Percentiles rank a stretch among this genome's conserved stretches.
Evolutionary conservation across 139 green algal genomes (phyloP).

Genomic region (Chlorella sp.): DNA sequence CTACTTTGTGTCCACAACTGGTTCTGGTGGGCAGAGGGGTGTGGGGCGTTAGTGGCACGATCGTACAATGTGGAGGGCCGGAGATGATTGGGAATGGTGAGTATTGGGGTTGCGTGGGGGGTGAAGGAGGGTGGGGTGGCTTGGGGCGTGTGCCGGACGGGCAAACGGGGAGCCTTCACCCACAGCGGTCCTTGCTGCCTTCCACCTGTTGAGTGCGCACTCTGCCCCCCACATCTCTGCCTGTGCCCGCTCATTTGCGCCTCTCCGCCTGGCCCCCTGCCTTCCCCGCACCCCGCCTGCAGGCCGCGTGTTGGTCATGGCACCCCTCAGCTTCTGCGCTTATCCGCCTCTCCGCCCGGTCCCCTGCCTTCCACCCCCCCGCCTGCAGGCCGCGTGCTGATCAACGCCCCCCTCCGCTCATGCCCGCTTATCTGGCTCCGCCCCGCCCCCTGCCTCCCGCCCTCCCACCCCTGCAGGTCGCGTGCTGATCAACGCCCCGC

Average conservation of each 20-base stretch:
- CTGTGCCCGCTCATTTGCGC: too few species aligned
- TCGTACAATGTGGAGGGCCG: not conserved
- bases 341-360: not conserved
- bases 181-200: too few species aligned
- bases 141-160: not conserved
- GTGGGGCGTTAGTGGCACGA: not conserved
- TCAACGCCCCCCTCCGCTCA: conserved; percentile 53
- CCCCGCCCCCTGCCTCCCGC: not conserved
- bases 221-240: too few species aligned
- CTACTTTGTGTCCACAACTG: conserved; percentile 53
- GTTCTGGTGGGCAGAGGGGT: conserved; percentile 7
- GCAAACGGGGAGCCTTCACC: too few species aligned
- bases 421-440: not conserved
- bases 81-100: too few species aligned
- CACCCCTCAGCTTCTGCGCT: too few species aligned
- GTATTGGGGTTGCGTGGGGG: not conserved
- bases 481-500: conserved; percentile 48
- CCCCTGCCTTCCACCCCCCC: not conserved
- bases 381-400: conserved; percentile 40
- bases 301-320: conserved; percentile 52
- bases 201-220: too few species aligned
- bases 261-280: not conserved
- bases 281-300: not conserved
- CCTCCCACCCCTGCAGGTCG: conserved; percentile 23
- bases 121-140: not conserved